Base-by-base conservation (phyloP, 768 basidiomycete species). In the Pleurotus sapidus region DNA sequence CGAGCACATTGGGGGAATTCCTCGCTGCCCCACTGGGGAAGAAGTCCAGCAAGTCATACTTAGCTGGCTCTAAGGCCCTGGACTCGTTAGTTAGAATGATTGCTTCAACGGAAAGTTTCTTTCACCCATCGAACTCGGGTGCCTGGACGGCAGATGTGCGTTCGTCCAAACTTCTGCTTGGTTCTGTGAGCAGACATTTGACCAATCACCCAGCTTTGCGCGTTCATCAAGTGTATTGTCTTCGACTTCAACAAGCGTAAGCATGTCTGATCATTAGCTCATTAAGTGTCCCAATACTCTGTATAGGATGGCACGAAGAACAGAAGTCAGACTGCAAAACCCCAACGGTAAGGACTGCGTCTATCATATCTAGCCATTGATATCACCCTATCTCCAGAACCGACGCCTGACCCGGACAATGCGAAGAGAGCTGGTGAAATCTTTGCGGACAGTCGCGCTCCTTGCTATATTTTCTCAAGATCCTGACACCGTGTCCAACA, bases 391-490 rank as follows among this genome's bases (percentile, higher is more conserved):
- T 40, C 27, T 37, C 20, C 57, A 88, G 84, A 79, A 86, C 64
- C 90, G 92, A 61, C 83, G 92, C 20, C 72, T 96, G 50, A 95
- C 93, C 0, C 78, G 77, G 38, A 70, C 74, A 48, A 95, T 96
- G 85, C 89, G 84, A 65, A 81, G 87, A 49, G 92, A 95, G 66
- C 83, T 96, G 17, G 92, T 94, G 17, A 87, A 90, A 61, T 87
- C 84, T 20, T 74, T 95, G 38, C 75, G 91, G 57, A 94, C 93
- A 0, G 89, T 95, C 12, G 84, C 87, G 0, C 75, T 96, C 25
- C 78, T 95, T n/a, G 87, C 91, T 2, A 93, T 95, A 84, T 96
- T 95, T 74, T 92, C 89, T 7, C 89, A 89, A 66, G 91, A 93
- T 66, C 76, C 80, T 49, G 77, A 80, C 8, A 89, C 91, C 1